Conservation (phyloP, 2,329 filamentous ascomycete species). For the Pestalotiopsis fici region DNA sequence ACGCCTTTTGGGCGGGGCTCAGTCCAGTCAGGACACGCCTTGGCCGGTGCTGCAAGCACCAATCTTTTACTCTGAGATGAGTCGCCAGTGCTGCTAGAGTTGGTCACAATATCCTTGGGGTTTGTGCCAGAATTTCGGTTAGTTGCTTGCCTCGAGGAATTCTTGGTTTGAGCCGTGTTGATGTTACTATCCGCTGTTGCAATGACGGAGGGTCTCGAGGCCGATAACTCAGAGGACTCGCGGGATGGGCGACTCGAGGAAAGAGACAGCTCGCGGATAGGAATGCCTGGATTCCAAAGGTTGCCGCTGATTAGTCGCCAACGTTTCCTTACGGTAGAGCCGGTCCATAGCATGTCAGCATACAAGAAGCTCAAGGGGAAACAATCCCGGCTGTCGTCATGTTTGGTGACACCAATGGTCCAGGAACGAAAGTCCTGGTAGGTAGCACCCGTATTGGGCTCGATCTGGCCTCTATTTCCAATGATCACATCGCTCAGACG, state of each 20-base stretch:
- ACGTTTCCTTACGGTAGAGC: conserved; percentile 35
- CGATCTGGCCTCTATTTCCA: neutral
- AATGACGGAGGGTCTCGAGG: neutral
- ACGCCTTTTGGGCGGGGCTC: conserved; percentile 27
- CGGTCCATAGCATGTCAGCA: conserved; percentile 36
- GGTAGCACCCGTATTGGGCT: conserved; percentile 1
- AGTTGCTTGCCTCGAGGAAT: neutral
- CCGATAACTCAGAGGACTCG: conserved; percentile 10
- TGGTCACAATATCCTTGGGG: conserved; percentile 7
- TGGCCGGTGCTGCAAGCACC: conserved; percentile 29
- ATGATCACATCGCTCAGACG: conserved; percentile 29
- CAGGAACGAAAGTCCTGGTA: conserved; percentile 40
- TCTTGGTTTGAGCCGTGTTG: neutral
- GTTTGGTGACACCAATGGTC: conserved; percentile 40
- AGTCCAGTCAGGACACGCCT: conserved; percentile 37
- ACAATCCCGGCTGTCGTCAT: conserved; percentile 45
- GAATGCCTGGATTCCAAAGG: conserved; percentile 28
- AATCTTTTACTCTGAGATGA: conserved; percentile 29
- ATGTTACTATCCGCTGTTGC: conserved; percentile 3
- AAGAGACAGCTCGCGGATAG: conserved; percentile 23
- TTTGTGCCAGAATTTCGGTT: neutral
- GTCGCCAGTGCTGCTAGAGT: conserved; percentile 26
- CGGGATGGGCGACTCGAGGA: conserved; percentile 18
- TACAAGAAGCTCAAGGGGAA: conserved; percentile 42
- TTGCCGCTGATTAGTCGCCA: conserved; percentile 44